Evolutionary conservation across 495 filamentous ascomycete species (phyloP).

Genomic region (Aspergillus saccharolyticus): DNA sequence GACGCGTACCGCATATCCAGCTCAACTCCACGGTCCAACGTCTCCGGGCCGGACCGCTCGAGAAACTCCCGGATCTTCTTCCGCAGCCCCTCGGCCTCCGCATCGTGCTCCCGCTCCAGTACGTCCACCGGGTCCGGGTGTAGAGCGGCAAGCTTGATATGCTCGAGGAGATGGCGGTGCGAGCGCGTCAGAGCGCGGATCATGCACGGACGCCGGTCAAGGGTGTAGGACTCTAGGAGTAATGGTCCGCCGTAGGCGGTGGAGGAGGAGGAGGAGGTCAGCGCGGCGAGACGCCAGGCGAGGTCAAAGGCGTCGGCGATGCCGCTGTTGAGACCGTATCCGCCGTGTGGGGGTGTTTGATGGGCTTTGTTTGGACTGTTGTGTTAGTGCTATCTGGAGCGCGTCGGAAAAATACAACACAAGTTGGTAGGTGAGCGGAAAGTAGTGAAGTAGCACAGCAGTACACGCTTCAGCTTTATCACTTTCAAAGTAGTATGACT

Average conservation of each 20-base stretch:
- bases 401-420: no score
- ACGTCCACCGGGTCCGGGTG: background rate
- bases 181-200: slow-evolving; percentile 12
- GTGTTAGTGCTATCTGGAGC: no score
- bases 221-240: slow-evolving; percentile 19
- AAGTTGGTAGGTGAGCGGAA: no score
- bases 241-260: slow-evolving; percentile 13
- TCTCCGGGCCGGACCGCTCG: slow-evolving; percentile 15
- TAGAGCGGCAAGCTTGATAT: background rate
- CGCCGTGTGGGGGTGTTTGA: slow-evolving; percentile 42
- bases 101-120: background rate
- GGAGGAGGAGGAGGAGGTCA: slow-evolving; percentile 15
- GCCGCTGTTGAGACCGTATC: slow-evolving; percentile 33
- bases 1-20: slow-evolving; percentile 24
- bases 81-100: slow-evolving; percentile 33
- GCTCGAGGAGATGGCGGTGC: slow-evolving; percentile 53
- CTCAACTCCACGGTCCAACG: slow-evolving; percentile 24
- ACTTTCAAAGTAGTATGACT: no score
- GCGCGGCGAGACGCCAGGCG: slow-evolving; percentile 27
- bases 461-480: no score
- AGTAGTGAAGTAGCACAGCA: no score
- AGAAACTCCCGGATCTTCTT: background rate
- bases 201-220: slow-evolving; percentile 18
- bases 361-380: slow-evolving; percentile 43
- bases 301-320: slow-evolving; percentile 27